phyloP scores from a whole-genome alignment of 2,329 filamentous ascomycete genomes.

The Diplocarpon mali region DNA sequence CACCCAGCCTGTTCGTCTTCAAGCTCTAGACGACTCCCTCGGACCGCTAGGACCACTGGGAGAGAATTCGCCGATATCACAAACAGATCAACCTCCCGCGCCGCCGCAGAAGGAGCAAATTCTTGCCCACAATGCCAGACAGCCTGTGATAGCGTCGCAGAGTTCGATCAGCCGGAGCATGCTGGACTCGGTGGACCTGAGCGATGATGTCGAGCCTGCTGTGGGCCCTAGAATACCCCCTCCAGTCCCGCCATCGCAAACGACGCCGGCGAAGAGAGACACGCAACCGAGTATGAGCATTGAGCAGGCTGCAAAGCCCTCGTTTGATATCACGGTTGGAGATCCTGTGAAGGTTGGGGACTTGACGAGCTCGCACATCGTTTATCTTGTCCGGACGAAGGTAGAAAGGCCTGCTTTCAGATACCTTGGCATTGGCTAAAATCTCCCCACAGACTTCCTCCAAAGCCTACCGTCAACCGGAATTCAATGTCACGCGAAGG shows the following conservation, averaged over 20 bases:
- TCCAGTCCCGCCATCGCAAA: constrained; percentile 47
- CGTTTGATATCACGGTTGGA: constrained; percentile 81
- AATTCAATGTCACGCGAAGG: constrained; percentile 86
- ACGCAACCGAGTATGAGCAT: constrained; percentile 73
- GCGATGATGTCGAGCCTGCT: constrained; percentile 45
- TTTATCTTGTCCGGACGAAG: constrained; percentile 91
- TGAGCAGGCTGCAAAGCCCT: constrained; percentile 87
- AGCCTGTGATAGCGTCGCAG: constrained; percentile 32
- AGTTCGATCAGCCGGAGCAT: constrained; percentile 37
- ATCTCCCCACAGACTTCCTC: constrained; percentile 61
- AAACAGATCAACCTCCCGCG: constrained; percentile 49
- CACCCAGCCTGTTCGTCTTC: constrained; percentile 65
- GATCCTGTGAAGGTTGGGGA: constrained; percentile 98
- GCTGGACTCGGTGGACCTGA: constrained; percentile 59
- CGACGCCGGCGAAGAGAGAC: constrained; percentile 39
- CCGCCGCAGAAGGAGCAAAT: constrained; percentile 58
- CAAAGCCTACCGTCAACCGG: constrained; percentile 85
- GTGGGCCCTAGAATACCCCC: constrained; percentile 53
- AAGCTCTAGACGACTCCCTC: constrained; percentile 63
- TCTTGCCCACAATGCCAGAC: constrained; percentile 44
- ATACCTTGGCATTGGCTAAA: constrained; percentile 12
- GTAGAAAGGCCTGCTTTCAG: constrained; percentile 36
- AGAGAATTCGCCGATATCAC: constrained; percentile 30
- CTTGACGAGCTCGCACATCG: constrained; percentile 91
- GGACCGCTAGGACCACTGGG: constrained; percentile 64